Percentiles rank a stretch among this genome's conserved stretches.
Evolutionary conservation across 768 basidiomycete genomes (phyloP).

Genomic region (Boletus rubroflammeus): DNA sequence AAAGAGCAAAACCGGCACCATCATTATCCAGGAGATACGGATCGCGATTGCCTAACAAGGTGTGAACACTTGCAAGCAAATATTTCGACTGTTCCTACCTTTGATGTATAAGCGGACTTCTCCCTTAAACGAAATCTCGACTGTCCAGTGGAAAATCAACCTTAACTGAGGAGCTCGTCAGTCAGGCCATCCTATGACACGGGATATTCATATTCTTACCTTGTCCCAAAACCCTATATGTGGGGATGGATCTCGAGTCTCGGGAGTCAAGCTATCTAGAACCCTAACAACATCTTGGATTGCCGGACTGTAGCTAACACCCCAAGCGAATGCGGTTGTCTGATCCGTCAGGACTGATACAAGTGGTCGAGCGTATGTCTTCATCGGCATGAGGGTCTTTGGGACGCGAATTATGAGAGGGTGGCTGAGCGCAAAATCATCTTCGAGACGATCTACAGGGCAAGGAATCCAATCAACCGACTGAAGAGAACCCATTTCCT

Average conservation of each 20-base stretch:
- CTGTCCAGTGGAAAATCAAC: constrained; percentile 80
- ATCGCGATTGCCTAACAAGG: constrained; percentile 65
- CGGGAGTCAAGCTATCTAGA: constrained; percentile 74
- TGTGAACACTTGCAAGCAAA: constrained; percentile 7
- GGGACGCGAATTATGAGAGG: constrained; percentile 64
- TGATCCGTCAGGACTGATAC: constrained; percentile 62
- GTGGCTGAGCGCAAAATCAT: constrained; percentile 47
- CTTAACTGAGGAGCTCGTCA: constrained; percentile 47
- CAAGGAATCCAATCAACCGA: constrained; percentile 75
- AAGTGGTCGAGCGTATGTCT: constrained; percentile 78
- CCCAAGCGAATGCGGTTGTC: constrained; percentile 82
- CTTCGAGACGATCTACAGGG: constrained; percentile 54
- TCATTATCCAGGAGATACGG: constrained; percentile 65
- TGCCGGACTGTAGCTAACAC: constrained; percentile 79
- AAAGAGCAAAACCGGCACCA: constrained; percentile 85
- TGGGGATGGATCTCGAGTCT: constrained; percentile 78
- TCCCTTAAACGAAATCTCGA: constrained; percentile 60
- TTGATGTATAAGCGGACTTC: constrained; percentile 83
- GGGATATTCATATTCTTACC: constrained; percentile 39
- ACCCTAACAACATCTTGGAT: constrained; percentile 85
- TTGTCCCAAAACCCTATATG: constrained; percentile 95
- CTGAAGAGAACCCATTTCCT: constrained; percentile 70
- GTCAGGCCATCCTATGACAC: background rate
- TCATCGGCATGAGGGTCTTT: constrained; percentile 94
- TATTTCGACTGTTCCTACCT: constrained; percentile 43